Percentiles rank a stretch among this genome's conserved stretches.
Conservation (phyloP, 768 basidiomycete species). For the Phaffia australis region DNA sequence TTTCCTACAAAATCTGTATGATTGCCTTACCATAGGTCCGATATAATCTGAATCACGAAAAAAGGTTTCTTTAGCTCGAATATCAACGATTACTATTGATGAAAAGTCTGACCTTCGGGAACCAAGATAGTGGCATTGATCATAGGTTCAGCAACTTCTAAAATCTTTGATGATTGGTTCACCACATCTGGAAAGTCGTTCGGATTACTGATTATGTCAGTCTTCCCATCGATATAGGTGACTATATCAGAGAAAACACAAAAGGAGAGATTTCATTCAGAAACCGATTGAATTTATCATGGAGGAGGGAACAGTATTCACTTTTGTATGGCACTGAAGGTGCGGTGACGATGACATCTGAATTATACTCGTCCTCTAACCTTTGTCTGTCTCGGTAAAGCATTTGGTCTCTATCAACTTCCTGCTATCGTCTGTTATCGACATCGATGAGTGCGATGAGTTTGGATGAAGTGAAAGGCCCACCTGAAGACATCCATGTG, state of each 20-base stretch:
- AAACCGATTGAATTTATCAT: too few species aligned
- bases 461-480: constrained; percentile 2
- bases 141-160: constrained; percentile 78
- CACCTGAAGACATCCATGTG: constrained; percentile 55
- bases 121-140: constrained; percentile 90
- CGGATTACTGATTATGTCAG: constrained; percentile 70
- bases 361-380: constrained; percentile 90
- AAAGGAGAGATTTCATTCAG: too few species aligned
- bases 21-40: constrained; percentile 53
- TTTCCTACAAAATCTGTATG: neutral
- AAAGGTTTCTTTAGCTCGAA: neutral
- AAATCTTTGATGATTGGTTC: constrained; percentile 51
- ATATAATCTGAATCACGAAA: constrained; percentile 57
- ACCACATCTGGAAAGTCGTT: constrained; percentile 82
- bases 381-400: constrained; percentile 81
- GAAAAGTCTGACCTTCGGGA: constrained; percentile 59
- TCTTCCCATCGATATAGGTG: constrained; percentile 55
- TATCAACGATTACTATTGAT: neutral
- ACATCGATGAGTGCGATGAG: neutral
- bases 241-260: constrained; percentile 43
- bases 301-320: too few species aligned
- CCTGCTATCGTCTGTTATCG: neutral
- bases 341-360: constrained; percentile 87
- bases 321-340: constrained; percentile 75
- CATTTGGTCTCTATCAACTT: neutral